phyloP scores from a whole-genome alignment of 331 rosid species.

The Malus hybrid region DNA sequence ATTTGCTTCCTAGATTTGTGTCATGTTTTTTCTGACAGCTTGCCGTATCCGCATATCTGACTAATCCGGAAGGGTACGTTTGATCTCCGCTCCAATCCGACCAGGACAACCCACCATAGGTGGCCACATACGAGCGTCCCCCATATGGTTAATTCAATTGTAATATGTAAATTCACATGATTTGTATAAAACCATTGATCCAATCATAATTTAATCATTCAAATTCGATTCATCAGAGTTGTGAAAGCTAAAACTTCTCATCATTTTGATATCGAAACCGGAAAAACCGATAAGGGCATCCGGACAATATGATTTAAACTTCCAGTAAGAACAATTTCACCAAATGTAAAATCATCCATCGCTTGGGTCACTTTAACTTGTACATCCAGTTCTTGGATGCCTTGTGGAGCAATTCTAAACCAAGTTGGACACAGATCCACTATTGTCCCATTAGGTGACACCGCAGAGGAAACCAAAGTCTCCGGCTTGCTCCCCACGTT shows the following conservation, averaged over 20 bases:
- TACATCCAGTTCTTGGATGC: slow-evolving; percentile 43
- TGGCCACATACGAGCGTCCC: too few species aligned
- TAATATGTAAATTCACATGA: slow-evolving; percentile 5
- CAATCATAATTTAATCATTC: neutral
- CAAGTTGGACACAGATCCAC: slow-evolving; percentile 43
- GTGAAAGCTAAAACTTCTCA: neutral
- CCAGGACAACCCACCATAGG: neutral
- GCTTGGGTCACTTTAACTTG: slow-evolving; percentile 43
- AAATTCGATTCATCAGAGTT: neutral
- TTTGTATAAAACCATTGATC: slow-evolving; percentile 1
- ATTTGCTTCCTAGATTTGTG: slow-evolving; percentile 13
- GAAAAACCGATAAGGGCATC: slow-evolving; percentile 55
- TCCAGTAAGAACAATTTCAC: slow-evolving; percentile 69
- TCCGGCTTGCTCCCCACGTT: slow-evolving; percentile 56
- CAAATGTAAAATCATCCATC: slow-evolving; percentile 52
- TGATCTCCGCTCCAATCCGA: neutral
- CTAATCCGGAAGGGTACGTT: neutral
- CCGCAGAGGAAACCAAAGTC: slow-evolving; percentile 46
- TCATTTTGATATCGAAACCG: slow-evolving; percentile 25
- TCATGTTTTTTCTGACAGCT: neutral
- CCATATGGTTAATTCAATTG: neutral
- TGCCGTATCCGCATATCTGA: neutral
- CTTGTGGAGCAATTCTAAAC: slow-evolving; percentile 58
- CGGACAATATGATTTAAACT: slow-evolving; percentile 64
- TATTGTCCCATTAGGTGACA: slow-evolving; percentile 68